Conservation (phyloP, 768 basidiomycete species). For the Sarcomyxa edulis region DNA sequence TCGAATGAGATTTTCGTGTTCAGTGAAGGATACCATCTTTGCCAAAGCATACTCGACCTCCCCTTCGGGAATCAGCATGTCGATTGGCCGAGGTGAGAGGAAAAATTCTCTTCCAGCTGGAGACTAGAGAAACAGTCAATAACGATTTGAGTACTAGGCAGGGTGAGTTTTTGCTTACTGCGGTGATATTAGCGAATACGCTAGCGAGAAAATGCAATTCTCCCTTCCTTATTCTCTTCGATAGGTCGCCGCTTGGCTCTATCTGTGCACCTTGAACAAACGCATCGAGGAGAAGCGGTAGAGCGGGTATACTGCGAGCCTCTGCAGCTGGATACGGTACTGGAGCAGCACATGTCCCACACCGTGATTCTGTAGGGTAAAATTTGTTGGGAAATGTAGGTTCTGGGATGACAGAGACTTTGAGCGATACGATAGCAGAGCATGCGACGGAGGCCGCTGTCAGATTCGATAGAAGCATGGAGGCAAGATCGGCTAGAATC, state of each 20-base stretch:
- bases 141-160: neutral
- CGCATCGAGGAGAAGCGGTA: constrained; percentile 86
- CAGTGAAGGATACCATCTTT: constrained; percentile 83
- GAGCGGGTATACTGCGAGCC: constrained; percentile 48
- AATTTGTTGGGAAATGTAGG: constrained; percentile 44
- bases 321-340: constrained; percentile 62
- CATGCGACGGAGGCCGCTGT: constrained; percentile 71
- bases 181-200: constrained; percentile 89
- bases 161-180: constrained; percentile 56
- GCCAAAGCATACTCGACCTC: constrained; percentile 74
- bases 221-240: constrained; percentile 60
- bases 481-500: constrained; percentile 86
- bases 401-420: constrained; percentile 56
- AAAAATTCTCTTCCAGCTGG: constrained; percentile 79
- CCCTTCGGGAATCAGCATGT: constrained; percentile 37
- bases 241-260: constrained; percentile 41
- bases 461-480: constrained; percentile 97
- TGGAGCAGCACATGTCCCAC: constrained; percentile 73
- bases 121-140: constrained; percentile 36
- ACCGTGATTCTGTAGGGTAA: constrained; percentile 74
- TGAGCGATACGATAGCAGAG: constrained; percentile 54
- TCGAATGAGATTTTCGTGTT: constrained; percentile 82
- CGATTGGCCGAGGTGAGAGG: constrained; percentile 55
- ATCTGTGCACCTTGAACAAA: constrained; percentile 71
- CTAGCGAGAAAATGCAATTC: constrained; percentile 87